Base-by-base conservation (phyloP, 345 rosid species). In the Ailanthus altissimus region DNA sequence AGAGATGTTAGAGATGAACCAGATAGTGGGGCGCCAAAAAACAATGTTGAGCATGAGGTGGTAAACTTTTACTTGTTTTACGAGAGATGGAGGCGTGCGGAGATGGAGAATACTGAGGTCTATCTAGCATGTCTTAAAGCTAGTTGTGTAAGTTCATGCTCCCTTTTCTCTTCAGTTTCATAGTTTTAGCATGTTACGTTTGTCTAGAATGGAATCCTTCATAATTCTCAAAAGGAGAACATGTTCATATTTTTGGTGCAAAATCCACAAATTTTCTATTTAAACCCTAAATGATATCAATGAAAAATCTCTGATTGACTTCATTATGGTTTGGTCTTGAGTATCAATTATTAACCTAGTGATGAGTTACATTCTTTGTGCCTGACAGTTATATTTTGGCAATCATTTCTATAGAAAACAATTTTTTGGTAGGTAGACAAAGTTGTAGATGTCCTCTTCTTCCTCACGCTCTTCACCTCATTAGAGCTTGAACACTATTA, bases 21-120 rank as follows among this genome's bases (percentile, higher is more conserved):
- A 50, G 82, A 85, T 18, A 56, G 58, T 60, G 78, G 81, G 62
- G 43, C 49, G 8, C 87, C 87, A 73, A 81, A 79, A 73, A 76
- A 71, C 45, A 83, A 84, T 83, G 89, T 94, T 0, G 83, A 85
- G 77, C 83, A 84, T 67, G 97, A 84, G 78, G 83, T 88, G 26
- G 99, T 93, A 74, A 91, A 85, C 49, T 85, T 96, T 72, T 89
- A 86, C 86, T 70, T 96, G 84, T 87, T 90, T 77, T 88, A 87
- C 65, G 99, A 96, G 90, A 91, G 86, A 77, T 92, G 97, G 97
- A 89, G 98, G 85, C 92, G 97, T 53, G 95, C 90, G 70, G 99
- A 96, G 85, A 76, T 92, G 50, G 98, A 88, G 68, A 90, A 91
- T 73, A 86, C 72, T 26, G 97, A 90, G 85, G 71, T 79, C 40